Percentiles rank a stretch among this genome's conserved stretches.
Conservation (phyloP, 164 flowering plant species). For the Macadamia tetraphylla region DNA sequence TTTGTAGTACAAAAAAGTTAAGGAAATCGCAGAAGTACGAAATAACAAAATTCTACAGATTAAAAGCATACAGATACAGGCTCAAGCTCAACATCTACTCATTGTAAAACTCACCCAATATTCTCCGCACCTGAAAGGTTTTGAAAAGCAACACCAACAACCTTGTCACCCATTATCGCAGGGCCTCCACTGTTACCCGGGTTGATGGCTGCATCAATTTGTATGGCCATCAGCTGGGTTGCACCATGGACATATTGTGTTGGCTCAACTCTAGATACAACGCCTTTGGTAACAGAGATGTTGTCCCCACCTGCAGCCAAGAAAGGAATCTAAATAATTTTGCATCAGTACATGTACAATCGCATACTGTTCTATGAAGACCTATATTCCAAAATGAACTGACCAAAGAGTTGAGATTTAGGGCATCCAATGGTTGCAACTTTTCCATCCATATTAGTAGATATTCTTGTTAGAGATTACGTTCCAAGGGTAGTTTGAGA, state of each 20-base stretch:
- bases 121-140: constrained; percentile 95
- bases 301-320: constrained; percentile 78
- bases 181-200: constrained; percentile 99
- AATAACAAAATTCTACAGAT: neutral
- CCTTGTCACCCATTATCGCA: constrained; percentile 89
- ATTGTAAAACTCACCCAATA: constrained; percentile 64
- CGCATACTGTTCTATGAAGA: neutral
- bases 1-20: too few relatives aligned
- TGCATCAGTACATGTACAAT: neutral
- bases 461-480: too few relatives aligned
- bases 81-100: neutral
- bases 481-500: too few relatives aligned
- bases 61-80: neutral
- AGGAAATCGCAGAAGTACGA: too few relatives aligned
- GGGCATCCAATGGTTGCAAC: neutral
- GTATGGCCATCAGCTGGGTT: constrained; percentile 86
- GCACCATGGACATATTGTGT: constrained; percentile 96
- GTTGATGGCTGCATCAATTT: constrained; percentile 96
- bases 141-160: constrained; percentile 96
- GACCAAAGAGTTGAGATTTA: neutral
- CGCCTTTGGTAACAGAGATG: constrained; percentile 96
- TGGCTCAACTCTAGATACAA: constrained; percentile 91
- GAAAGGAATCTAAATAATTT: neutral
- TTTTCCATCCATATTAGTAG: too few relatives aligned
- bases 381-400: neutral